Base-by-base conservation (phyloP, 495 filamentous ascomycete genomes). In the Lasiosphaeria ovina region DNA sequence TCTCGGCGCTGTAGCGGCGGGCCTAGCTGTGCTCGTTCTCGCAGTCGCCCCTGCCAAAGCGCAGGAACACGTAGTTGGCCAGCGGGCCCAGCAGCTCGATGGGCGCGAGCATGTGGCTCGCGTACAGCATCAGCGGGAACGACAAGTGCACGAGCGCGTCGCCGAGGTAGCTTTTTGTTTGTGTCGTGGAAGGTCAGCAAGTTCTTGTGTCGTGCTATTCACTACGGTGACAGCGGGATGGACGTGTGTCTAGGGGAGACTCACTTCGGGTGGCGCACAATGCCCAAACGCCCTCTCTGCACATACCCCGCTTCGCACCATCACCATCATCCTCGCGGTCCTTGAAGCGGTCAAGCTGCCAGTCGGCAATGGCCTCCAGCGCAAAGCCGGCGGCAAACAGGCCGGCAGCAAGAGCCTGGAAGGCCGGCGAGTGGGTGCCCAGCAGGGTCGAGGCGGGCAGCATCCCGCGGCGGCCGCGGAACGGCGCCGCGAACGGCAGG, bases 231-330 rank as follows among this genome's bases (percentile, higher is more conserved):
- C 49, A 34, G 8, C 31, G 33, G 3, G 33, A 53, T 16, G 8
- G 48, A 49, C 24, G 24, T 0, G 24, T 24, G 24, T 2, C 24
- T 2, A 11, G 16, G 34, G 10, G 2, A 4, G 32, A 75, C 82
- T 68, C 72, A 85, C 83, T 85, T 85, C 0, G 83, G 83, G 72
- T 85, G 82, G 35, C 84, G 72, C 8, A 85, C 82, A 44, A 86
- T 69, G 55, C 81, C 83, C 83, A 85, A 14, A 87, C 82, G 2
- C 83, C 82, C 34, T 82, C 75, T 24, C 75, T 74, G 55, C 77
- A 78, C 51, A 82, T 68, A 35, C 35, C 72, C 3, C 51, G 40
- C 55, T 58, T 53, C 2, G 24, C 24, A 24, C 24, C 24, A 3
- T 62, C 64, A 69, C 44, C 72, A 3, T 51, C 17, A 54, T 56